phyloP scores from a whole-genome alignment of 2,329 filamentous ascomycete species.

The Penicillium sp. region DNA sequence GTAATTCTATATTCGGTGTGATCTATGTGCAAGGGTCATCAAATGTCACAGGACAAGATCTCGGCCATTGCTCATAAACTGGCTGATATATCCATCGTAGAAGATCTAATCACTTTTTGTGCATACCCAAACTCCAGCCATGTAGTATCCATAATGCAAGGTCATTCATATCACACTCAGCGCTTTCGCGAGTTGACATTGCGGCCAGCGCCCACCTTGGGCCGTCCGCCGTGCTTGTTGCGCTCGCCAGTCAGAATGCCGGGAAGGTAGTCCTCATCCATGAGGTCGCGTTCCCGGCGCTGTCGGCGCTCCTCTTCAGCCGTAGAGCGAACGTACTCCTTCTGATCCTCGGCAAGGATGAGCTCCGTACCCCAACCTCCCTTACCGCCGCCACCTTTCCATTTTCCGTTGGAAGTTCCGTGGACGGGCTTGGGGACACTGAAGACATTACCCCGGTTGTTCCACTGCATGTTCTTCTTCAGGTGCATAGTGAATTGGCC shows the following conservation, averaged over 20 bases:
- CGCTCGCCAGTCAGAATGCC: slow-evolving; percentile 77
- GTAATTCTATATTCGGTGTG: slow-evolving; percentile 10
- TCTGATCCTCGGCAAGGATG: slow-evolving; percentile 90
- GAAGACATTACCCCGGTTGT: slow-evolving; percentile 85
- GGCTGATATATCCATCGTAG: slow-evolving; percentile 6
- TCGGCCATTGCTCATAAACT: slow-evolving; percentile 17
- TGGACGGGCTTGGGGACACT: slow-evolving; percentile 86
- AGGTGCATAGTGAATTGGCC: slow-evolving; percentile 82
- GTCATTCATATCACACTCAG: slow-evolving; percentile 20
- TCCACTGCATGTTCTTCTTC: slow-evolving; percentile 94
- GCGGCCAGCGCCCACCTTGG: slow-evolving; percentile 77
- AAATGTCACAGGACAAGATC: slow-evolving; percentile 4
- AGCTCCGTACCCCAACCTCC: slow-evolving; percentile 79
- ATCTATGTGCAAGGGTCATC: slow-evolving; percentile 22
- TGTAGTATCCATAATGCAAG: slow-evolving; percentile 22
- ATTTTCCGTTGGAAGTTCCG: slow-evolving; percentile 73
- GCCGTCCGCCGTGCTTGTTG: slow-evolving; percentile 58
- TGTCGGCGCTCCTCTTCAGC: slow-evolving; percentile 56
- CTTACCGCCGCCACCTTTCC: slow-evolving; percentile 65
- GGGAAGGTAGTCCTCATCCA: slow-evolving; percentile 93
- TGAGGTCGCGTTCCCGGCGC: slow-evolving; percentile 69
- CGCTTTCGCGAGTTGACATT: slow-evolving; percentile 73
- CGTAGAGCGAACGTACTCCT: slow-evolving; percentile 69
- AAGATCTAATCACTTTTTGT: slow-evolving; percentile 16
- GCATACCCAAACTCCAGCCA: slow-evolving; percentile 21